Evolutionary conservation across 1,284 basidiomycete genomes (phyloP), one percentile per base, ranked within the genome.

Genomic region (Ustilago tritici): DNA sequence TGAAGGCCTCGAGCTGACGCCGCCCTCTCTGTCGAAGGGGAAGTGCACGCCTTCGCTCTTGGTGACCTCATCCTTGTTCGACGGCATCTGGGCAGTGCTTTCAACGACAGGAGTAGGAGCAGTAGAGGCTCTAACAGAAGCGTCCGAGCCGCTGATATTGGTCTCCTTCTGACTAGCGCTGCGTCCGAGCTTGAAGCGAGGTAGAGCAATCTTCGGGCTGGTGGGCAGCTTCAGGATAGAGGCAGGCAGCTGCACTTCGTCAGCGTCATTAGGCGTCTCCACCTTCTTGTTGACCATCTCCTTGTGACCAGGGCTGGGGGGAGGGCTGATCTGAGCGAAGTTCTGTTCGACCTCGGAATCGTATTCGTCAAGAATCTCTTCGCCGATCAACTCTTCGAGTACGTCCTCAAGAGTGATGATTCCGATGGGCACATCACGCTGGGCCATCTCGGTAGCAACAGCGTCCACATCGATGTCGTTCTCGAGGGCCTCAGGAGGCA

Each of bases 341-440:
- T 80, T 78, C 60, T 80, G 78, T 61, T 82, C 79, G n/a, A 73
- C 82, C 34, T 75, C 74, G 8, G 79, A 78, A 52, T 85, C 82
- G 59, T 83, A 84, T 60, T 84, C 83, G 55, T 84, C 84, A 23
- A 82, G 65, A 32, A 85, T 85, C 62, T 85, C 84, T 60, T 84
- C 82, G 36, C 81, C 80, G 57, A 85, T 80, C 15, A 77, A 43
- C 67, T 78, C 93, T 90, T 96, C 94, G 10, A 96, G 88, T 17
- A 96, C 93, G 78, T 96, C 94, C 86, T 96, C 95, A 3, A 96
- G 89, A 1, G 95, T 96, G 77, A 96, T 95, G 84, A 96, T 94
- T 68, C 95, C 95, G 31, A 96, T 88, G 1, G 94, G 94, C 89
- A 71, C 74, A 38, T 78, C 68, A 9, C 74, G 72, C 59, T 74